Evolutionary conservation across 2,329 filamentous ascomycete species (phyloP).

Genomic region (Pseudogymnoascus sp.): DNA sequence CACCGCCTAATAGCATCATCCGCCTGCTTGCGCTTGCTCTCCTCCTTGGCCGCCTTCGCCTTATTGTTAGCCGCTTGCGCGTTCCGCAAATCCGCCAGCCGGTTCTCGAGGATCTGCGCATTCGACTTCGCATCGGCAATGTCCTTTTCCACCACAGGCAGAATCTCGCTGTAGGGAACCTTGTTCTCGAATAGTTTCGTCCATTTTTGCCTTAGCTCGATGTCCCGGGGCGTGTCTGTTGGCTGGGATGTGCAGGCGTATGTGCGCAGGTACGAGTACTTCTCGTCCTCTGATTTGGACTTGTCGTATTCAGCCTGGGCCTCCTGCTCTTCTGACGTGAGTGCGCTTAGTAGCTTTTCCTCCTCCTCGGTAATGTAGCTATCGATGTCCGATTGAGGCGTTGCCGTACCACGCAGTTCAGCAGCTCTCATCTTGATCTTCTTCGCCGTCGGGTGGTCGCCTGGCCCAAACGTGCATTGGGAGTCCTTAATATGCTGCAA

Average conservation of each 20-base stretch:
- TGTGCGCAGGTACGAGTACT: neutral
- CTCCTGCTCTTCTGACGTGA: neutral
- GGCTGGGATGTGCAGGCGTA: neutral
- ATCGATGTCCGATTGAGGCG: neutral
- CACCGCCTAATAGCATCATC: neutral
- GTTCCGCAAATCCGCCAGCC: neutral
- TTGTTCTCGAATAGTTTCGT: neutral
- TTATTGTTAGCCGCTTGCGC: slow-evolving; percentile 7
- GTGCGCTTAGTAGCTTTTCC: neutral
- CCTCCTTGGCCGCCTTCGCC: neutral
- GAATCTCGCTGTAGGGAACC: neutral
- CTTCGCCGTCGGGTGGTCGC: neutral
- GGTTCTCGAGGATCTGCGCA: neutral
- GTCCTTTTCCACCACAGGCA: neutral
- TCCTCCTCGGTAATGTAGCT: neutral
- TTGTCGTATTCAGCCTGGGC: neutral
- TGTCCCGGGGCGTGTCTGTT: neutral
- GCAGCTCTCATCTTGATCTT: neutral
- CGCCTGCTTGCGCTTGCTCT: neutral
- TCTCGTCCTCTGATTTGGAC: neutral
- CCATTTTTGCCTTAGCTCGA: neutral
- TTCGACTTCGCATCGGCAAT: neutral
- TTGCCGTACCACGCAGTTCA: neutral
- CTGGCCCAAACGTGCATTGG: neutral
- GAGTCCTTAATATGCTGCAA: neutral